phyloP scores from a whole-genome alignment of 2,329 filamentous ascomycete species.

The Colletotrichum sp. region DNA sequence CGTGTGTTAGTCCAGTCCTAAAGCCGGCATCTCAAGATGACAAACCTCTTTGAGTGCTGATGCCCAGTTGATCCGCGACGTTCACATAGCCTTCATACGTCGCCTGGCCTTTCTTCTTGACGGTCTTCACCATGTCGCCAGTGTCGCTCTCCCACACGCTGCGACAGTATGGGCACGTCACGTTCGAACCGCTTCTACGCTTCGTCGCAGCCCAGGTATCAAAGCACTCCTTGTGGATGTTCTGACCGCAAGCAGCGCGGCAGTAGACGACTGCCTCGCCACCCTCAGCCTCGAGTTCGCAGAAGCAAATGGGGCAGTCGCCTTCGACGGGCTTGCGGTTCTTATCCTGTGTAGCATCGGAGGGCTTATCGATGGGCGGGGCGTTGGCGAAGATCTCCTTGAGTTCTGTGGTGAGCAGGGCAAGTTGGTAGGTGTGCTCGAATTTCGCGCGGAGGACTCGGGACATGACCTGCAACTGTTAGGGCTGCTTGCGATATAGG shows the following conservation, averaged over 20 bases:
- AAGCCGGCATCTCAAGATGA: not conserved
- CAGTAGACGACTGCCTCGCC: conserved; percentile 54
- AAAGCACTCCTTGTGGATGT: conserved; percentile 60
- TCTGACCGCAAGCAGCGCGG: conserved; percentile 56
- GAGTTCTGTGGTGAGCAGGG: conserved; percentile 64
- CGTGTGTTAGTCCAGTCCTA: not conserved
- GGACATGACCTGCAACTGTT: conserved; percentile 51
- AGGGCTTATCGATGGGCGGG: conserved; percentile 49
- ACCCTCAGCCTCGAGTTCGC: conserved; percentile 42
- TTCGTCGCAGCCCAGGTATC: conserved; percentile 59
- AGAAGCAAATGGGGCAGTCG: conserved; percentile 64
- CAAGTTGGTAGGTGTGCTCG: conserved; percentile 65
- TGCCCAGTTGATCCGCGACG: conserved; percentile 64
- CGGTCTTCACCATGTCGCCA: conserved; percentile 44
- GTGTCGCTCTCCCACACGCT: conserved; percentile 57
- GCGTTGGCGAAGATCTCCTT: conserved; percentile 60
- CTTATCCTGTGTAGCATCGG: conserved; percentile 38
- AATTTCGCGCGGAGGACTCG: conserved; percentile 63
- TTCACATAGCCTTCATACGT: conserved; percentile 65
- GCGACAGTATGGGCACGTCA: conserved; percentile 68
- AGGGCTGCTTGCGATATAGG: not conserved
- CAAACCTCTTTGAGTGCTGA: conserved; percentile 57
- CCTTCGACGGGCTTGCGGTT: conserved; percentile 56
- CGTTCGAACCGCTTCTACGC: conserved; percentile 33
- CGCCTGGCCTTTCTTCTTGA: conserved; percentile 44